Percentiles rank a stretch among this genome's conserved stretches.
phyloP scores from a whole-genome alignment of 140 eudicot species.

The Stevia rebaudiana region DNA sequence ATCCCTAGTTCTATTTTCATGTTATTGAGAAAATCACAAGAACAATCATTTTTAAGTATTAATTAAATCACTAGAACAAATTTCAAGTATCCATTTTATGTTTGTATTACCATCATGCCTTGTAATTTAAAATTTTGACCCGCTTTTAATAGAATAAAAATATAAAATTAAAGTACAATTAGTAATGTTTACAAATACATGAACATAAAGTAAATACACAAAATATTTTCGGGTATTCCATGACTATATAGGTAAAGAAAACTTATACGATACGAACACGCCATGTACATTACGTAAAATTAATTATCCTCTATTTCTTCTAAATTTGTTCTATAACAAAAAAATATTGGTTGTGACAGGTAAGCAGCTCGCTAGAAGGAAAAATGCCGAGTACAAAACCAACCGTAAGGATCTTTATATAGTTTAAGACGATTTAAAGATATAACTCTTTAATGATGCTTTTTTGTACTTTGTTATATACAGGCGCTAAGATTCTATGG shows the following conservation, averaged over 20 bases:
- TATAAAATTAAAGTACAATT: too few relatives aligned
- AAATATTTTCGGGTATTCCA: neutral
- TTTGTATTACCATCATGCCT: neutral
- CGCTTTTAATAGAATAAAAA: neutral
- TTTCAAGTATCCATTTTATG: neutral
- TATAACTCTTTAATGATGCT: conserved; percentile 1
- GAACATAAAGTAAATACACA: neutral
- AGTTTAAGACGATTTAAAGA: too few relatives aligned
- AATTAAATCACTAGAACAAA: too few relatives aligned
- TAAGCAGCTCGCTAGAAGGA: conserved; percentile 48
- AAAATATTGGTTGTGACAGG: conserved; percentile 42
- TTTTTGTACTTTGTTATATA: conserved; percentile 7
- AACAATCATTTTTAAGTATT: too few relatives aligned
- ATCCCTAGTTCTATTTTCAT: too few relatives aligned
- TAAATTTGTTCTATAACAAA: neutral
- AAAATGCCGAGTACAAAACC: conserved; percentile 79
- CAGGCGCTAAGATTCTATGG: conserved; percentile 96
- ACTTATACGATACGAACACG: neutral
- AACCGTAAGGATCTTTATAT: conserved; percentile 57
- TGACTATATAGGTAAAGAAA: neutral
- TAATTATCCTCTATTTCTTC: too few relatives aligned
- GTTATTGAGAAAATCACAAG: too few relatives aligned
- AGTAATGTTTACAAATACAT: too few relatives aligned
- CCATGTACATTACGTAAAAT: too few relatives aligned
- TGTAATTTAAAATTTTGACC: neutral